Evolutionary conservation across 805 yeast species (phyloP).

Genomic region (Saturnispora gosingensis): DNA sequence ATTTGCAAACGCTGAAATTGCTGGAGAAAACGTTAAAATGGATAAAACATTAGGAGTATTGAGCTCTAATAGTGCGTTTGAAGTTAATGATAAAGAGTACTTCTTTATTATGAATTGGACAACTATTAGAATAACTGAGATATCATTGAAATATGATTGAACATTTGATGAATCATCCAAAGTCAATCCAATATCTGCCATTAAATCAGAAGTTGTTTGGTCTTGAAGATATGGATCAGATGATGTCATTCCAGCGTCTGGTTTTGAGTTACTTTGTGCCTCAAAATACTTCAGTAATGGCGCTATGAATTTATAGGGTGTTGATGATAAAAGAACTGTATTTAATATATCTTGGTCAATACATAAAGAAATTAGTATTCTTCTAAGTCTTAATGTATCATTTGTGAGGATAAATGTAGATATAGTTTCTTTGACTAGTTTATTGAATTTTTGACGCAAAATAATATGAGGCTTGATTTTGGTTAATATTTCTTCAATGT

Average conservation of each 20-base stretch:
- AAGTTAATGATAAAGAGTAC: constrained; percentile 5
- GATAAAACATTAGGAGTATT: constrained; percentile 6
- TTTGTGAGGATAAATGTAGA: constrained; percentile 30
- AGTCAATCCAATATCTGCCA: constrained; percentile 24
- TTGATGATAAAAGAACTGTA: constrained; percentile 32
- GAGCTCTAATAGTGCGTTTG: constrained; percentile 10
- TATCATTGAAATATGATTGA: constrained; percentile 60
- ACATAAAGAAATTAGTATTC: constrained; percentile 44
- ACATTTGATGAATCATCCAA: constrained; percentile 52
- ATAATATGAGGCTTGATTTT: constrained; percentile 39
- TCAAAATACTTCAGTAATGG: constrained; percentile 48
- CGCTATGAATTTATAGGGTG: constrained; percentile 33
- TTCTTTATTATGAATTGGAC: constrained; percentile 19
- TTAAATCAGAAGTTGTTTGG: constrained; percentile 17
- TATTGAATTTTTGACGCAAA: constrained; percentile 33
- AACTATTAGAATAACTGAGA: constrained; percentile 51
- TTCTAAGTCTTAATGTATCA: constrained; percentile 36
- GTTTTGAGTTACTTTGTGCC: constrained; percentile 21
- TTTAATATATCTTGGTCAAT: constrained; percentile 34
- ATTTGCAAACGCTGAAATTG: constrained; percentile 1
- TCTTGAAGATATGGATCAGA: constrained; percentile 10
- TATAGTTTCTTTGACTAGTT: constrained; percentile 27
- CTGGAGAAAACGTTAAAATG: constrained; percentile 4
- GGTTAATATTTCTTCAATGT: constrained; percentile 40
- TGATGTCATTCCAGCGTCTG: constrained; percentile 13